Conservation (phyloP, 495 filamentous ascomycete species). For the Penicillium ochrochloron region DNA sequence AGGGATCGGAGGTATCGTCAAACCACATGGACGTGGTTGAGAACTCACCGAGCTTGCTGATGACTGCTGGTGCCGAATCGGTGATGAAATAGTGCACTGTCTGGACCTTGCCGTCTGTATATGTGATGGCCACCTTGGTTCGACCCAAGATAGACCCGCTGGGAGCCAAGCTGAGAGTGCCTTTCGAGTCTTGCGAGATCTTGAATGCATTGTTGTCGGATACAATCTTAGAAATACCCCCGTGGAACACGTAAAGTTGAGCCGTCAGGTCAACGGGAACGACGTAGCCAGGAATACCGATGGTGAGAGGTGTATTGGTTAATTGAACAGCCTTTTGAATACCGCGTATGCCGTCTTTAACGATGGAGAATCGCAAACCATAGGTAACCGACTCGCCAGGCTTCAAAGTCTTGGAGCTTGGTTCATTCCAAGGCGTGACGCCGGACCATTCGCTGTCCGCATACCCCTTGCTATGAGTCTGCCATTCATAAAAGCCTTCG, state of each 20-base stretch:
- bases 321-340: constrained; percentile 44
- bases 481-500: constrained; percentile 59
- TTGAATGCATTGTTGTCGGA: constrained; percentile 30
- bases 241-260: constrained; percentile 43
- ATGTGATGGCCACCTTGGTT: constrained; percentile 43
- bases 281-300: constrained; percentile 55
- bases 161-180: constrained; percentile 9
- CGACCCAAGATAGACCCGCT: constrained; percentile 36
- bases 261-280: constrained; percentile 46
- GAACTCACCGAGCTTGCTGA: constrained; percentile 44
- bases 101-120: constrained; percentile 46
- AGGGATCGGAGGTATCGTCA: constrained; percentile 50
- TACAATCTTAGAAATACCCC: constrained; percentile 16
- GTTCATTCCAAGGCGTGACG: constrained; percentile 51
- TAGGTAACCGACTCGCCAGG: constrained; percentile 46
- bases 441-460: constrained; percentile 54
- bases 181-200: constrained; percentile 22
- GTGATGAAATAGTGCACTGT: constrained; percentile 57
- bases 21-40: constrained; percentile 48
- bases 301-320: constrained; percentile 46
- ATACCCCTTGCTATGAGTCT: constrained; percentile 50
- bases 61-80: constrained; percentile 34
- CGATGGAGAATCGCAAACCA: constrained; percentile 52
- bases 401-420: constrained; percentile 44
- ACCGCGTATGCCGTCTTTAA: constrained; percentile 37